Evolutionary conservation across 1,284 basidiomycete species (phyloP).

Genomic region (Takashimella tepidaria): DNA sequence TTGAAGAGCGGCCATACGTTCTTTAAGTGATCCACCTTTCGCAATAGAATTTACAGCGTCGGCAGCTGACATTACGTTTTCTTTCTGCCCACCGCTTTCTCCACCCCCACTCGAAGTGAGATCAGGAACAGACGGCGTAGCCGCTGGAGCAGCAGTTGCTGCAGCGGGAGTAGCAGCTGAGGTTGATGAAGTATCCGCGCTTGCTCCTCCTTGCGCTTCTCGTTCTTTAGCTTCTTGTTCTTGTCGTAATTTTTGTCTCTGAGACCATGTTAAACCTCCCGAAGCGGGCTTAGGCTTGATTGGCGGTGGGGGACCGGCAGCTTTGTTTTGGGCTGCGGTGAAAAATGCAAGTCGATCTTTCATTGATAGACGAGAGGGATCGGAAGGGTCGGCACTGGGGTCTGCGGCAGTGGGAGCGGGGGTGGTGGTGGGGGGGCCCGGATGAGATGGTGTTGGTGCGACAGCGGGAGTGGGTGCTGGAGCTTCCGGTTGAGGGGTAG

Average conservation of each 20-base stretch:
- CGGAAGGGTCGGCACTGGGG: conserved; percentile 12
- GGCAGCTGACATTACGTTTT: conserved; percentile 62
- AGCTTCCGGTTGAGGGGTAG: conserved; percentile 13
- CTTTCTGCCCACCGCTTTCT: conserved; percentile 18
- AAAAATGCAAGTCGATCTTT: conserved; percentile 49
- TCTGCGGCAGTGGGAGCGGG: not conserved
- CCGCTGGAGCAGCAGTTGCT: conserved; percentile 10
- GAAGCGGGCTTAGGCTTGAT: conserved; percentile 58
- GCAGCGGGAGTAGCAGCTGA: conserved; percentile 9
- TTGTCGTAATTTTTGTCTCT: conserved; percentile 45
- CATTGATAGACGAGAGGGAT: conserved; percentile 36
- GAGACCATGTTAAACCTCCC: conserved; percentile 53
- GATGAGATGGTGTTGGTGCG: conserved; percentile 22
- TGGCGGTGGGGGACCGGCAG: conserved; percentile 53
- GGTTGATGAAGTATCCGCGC: too few relatives aligned
- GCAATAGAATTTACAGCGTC: conserved; percentile 78
- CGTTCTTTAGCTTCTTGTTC: conserved; percentile 45
- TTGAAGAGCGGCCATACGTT: conserved; percentile 86
- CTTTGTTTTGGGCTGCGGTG: conserved; percentile 35
- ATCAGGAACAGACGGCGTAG: conserved; percentile 2
- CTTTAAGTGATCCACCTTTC: conserved; percentile 65
- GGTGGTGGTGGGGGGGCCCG: not conserved
- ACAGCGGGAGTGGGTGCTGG: conserved; percentile 9
- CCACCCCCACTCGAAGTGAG: conserved; percentile 2
- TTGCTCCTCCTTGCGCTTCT: conserved; percentile 51